Base-by-base conservation (phyloP, 2,329 filamentous ascomycete genomes). In the Karstenula rhodostoma region DNA sequence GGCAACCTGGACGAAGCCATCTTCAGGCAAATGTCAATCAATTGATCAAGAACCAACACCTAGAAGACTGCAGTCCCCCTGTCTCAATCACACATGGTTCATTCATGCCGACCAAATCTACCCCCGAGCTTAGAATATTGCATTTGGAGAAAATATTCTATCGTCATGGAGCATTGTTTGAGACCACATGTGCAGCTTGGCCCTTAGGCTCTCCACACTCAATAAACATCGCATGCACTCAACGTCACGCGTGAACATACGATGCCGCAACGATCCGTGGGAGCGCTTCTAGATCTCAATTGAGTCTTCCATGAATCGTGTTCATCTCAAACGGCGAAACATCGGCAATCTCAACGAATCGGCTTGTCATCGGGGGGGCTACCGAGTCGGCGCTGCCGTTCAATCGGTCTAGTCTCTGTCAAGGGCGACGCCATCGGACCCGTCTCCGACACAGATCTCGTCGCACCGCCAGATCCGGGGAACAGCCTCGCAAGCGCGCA, bases 261-360 rank as follows among this genome's bases (percentile, higher is more conserved):
- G 47, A 32, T 29, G 15, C 54, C 35, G 23, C 23, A 22, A 22
- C 54, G 43, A 59, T 6, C 42, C 23, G 40, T 35, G 10, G 23
- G 8, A 52, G 60, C 23, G 60, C 43, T 46, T 60, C 23, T 48
- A 60, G 47, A 55, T 37, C 60, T 53, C 27, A 49, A 60, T 40
- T 13, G 19, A 57, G 54, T 19, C 15, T 8, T 23, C 25, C 22
- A 33, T 10, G 51, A 12, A 22, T 23, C 32, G 10, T 6, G 9
- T 23, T 4, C 5, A n/a, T 44, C 4, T 32, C 22, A 13, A 25
- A 43, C 52, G 52, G 52, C n/a, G 27, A 23, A 44, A 33, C 52
- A 23, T 55, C 52, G 52, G 52, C 29, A 32, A 15, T 33, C 22
- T 46, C 17, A 22, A 52, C 40, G 33, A 55, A 55, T 47, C 37